Evolutionary conservation across 768 basidiomycete species (phyloP).

Genomic region (Scleroderma citrinum): DNA sequence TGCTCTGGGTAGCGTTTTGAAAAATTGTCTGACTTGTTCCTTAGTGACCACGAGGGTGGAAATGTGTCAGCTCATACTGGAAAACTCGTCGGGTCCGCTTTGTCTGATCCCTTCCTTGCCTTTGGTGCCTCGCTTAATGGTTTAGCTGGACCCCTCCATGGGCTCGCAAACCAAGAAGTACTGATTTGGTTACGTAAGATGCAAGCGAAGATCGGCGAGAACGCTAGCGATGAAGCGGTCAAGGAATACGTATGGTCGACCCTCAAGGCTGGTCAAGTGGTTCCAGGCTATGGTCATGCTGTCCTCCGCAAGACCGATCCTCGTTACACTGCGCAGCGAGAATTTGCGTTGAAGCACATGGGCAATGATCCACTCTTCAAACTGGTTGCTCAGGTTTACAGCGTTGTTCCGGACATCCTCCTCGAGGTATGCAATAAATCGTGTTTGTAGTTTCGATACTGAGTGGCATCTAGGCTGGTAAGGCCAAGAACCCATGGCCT

Average conservation of each 20-base stretch:
- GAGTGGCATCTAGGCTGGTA: slow-evolving; percentile 55
- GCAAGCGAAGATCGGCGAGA: slow-evolving; percentile 83
- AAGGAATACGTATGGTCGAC: slow-evolving; percentile 95
- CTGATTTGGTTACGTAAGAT: slow-evolving; percentile 92
- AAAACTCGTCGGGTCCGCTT: slow-evolving; percentile 89
- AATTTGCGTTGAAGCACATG: slow-evolving; percentile 82
- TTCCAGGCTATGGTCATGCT: slow-evolving; percentile 89
- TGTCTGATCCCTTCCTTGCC: slow-evolving; percentile 96
- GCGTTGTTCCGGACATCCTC: slow-evolving; percentile 85
- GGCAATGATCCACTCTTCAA: slow-evolving; percentile 89
- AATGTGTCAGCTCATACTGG: slow-evolving; percentile 96
- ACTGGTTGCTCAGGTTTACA: slow-evolving; percentile 85
- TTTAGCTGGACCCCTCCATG: slow-evolving; percentile 95
- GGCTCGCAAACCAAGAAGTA: slow-evolving; percentile 96
- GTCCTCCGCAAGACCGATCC: slow-evolving; percentile 90
- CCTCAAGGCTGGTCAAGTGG: slow-evolving; percentile 87
- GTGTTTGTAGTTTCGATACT: background rate
- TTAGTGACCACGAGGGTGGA: slow-evolving; percentile 93
- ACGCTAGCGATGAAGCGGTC: slow-evolving; percentile 80
- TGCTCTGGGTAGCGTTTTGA: background rate
- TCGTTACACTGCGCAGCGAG: slow-evolving; percentile 84
- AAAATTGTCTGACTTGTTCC: background rate
- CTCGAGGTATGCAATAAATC: slow-evolving; percentile 55
- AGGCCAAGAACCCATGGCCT: slow-evolving; percentile 93
- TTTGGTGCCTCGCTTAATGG: slow-evolving; percentile 92